phyloP scores from a whole-genome alignment of 257 asterid species.

The Capsicum chinense region DNA sequence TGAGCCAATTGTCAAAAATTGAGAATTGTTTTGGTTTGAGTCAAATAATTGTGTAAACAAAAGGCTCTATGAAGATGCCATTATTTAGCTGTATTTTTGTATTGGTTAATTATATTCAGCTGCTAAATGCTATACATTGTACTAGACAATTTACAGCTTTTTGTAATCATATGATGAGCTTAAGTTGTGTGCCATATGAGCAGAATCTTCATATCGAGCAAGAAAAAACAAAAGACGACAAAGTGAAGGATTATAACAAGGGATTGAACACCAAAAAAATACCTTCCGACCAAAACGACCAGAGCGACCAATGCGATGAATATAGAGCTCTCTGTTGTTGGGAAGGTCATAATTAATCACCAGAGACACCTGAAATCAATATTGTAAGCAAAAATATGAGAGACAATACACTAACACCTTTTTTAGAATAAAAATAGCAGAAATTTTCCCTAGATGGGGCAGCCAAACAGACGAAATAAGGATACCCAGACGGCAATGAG shows the following conservation, averaged over 20 bases:
- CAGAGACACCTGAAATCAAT: slow-evolving; percentile 66
- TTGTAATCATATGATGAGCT: slow-evolving; percentile 4
- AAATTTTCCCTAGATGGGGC: not conserved
- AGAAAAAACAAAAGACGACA: not conserved
- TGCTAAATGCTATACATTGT: not conserved
- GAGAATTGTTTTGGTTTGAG: not conserved
- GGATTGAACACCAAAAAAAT: slow-evolving; percentile 19
- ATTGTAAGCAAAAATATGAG: not conserved
- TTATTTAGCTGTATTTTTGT: not conserved
- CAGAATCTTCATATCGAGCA: not conserved
- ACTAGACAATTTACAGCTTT: not conserved
- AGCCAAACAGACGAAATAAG: not conserved
- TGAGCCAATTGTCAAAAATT: not conserved
- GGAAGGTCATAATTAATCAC: slow-evolving; percentile 98
- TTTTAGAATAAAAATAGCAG: not conserved
- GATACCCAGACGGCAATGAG: not conserved
- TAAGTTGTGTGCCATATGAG: not conserved
- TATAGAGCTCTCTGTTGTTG: slow-evolving; percentile 91
- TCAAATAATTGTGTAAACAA: not conserved
- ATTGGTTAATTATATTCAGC: not conserved
- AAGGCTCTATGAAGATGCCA: not conserved
- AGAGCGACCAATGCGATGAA: slow-evolving; percentile 96
- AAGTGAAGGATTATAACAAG: not conserved
- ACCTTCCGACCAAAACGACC: slow-evolving; percentile 99
- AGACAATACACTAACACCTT: not conserved